phyloP scores from a whole-genome alignment of 371 early-diverging fungal species.

The Mucor lusitanicus region DNA sequence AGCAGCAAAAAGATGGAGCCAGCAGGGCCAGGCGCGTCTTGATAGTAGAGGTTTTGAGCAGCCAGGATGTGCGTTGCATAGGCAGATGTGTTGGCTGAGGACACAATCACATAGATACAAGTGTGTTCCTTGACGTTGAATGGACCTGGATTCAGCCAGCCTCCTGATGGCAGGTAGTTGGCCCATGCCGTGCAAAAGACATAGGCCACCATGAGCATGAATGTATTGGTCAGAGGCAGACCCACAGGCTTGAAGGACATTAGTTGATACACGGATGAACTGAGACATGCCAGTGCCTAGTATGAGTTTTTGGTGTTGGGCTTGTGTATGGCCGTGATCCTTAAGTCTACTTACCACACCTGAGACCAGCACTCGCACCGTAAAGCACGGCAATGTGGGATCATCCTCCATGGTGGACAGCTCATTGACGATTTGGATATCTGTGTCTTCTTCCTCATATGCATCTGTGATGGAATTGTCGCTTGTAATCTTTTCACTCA shows the following conservation, averaged over 20 bases:
- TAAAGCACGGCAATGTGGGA: constrained; percentile 26
- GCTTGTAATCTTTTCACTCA: neutral
- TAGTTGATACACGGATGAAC: constrained; percentile 43
- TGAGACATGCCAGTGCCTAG: constrained; percentile 37
- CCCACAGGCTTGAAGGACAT: constrained; percentile 49
- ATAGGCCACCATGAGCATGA: constrained; percentile 48
- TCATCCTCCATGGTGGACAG: constrained; percentile 40
- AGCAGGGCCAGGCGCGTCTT: constrained; percentile 39
- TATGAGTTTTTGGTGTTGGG: too few relatives aligned
- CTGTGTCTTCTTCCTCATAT: constrained; percentile 22
- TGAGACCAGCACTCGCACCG: constrained; percentile 31
- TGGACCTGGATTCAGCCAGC: constrained; percentile 49
- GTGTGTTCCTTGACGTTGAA: constrained; percentile 48
- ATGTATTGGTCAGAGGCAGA: constrained; percentile 38
- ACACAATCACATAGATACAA: constrained; percentile 43
- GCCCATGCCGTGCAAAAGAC: constrained; percentile 39
- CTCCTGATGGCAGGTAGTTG: constrained; percentile 26
- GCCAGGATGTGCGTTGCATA: constrained; percentile 57
- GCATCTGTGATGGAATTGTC: neutral
- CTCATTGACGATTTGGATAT: constrained; percentile 40
- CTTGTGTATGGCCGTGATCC: too few relatives aligned
- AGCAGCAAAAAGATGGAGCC: constrained; percentile 56
- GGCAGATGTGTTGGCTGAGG: constrained; percentile 40
- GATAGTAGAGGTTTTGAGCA: constrained; percentile 57
- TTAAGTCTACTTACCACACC: constrained; percentile 29